phyloP scores from a whole-genome alignment of 208 protist genomes.

The Crithidia mellificae region DNA sequence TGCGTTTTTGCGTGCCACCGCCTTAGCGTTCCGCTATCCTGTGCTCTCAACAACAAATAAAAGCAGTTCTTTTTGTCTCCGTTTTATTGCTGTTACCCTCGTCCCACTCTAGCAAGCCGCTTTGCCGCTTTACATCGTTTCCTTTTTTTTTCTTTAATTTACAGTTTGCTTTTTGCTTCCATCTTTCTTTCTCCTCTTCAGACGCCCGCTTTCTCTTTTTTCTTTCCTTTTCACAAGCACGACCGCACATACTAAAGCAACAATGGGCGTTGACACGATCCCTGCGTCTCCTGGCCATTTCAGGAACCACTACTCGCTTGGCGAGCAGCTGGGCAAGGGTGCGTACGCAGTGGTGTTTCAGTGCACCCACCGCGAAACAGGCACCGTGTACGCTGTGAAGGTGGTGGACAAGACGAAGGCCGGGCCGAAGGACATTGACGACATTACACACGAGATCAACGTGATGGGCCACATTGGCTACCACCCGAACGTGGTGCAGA shows the following conservation, averaged over 20 bases:
- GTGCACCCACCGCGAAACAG: slow-evolving; percentile 57
- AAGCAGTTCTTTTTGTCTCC: no score
- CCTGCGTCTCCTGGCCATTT: slow-evolving; percentile 46
- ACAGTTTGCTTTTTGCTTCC: slow-evolving; percentile 26
- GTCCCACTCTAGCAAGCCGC: background rate
- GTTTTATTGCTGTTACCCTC: no score
- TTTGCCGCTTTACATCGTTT: background rate
- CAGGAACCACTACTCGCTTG: slow-evolving; percentile 50
- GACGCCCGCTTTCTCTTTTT: no score
- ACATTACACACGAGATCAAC: slow-evolving; percentile 73
- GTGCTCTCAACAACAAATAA: no score
- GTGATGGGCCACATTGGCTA: slow-evolving; percentile 74
- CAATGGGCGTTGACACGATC: slow-evolving; percentile 15
- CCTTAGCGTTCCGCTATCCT: no score
- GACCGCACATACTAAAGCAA: background rate
- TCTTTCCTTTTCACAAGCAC: slow-evolving; percentile 8
- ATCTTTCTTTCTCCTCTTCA: slow-evolving; percentile 1
- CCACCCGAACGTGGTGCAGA: slow-evolving; percentile 73
- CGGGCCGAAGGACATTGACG: slow-evolving; percentile 73
- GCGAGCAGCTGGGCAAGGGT: slow-evolving; percentile 65
- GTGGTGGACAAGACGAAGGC: slow-evolving; percentile 78
- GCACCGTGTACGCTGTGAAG: slow-evolving; percentile 72
- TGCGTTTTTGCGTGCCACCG: no score
- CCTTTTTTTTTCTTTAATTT: background rate
- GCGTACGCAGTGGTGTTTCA: slow-evolving; percentile 78